Conservation (phyloP, 1,139 yeast genomes). For the Diutina pseudorugosa region DNA sequence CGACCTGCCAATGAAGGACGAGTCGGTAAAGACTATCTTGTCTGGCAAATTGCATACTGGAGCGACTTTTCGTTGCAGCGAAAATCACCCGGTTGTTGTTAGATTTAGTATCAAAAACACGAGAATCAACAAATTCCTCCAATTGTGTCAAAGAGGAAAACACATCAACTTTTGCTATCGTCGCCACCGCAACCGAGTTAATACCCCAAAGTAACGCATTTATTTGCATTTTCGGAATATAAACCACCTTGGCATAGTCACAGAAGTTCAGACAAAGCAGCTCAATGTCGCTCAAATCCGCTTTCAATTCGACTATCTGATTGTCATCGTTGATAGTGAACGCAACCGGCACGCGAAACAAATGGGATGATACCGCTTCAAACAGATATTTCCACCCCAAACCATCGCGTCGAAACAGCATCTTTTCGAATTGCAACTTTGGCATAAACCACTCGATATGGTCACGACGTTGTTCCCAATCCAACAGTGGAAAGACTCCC, state of each 20-base stretch:
- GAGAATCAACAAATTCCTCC: neutral
- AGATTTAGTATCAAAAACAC: neutral
- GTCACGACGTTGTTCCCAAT: neutral
- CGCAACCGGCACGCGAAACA: neutral
- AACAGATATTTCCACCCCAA: neutral
- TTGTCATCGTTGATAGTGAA: neutral
- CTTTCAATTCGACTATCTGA: neutral
- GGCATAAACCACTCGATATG: neutral
- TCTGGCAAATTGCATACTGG: neutral
- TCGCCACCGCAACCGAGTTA: neutral
- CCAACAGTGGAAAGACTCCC: neutral
- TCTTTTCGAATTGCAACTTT: neutral
- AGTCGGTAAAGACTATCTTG: neutral
- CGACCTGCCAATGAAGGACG: neutral
- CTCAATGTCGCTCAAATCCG: neutral
- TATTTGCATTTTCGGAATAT: neutral
- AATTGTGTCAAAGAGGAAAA: neutral
- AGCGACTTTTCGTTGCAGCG: neutral
- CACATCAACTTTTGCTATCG: neutral
- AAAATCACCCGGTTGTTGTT: neutral
- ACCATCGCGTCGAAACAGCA: neutral
- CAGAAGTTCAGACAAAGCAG: neutral
- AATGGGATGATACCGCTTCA: neutral
- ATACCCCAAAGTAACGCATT: neutral
- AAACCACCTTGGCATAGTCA: neutral